phyloP scores from a whole-genome alignment of 768 basidiomycete genomes.

The Naematelia aurantialba region DNA sequence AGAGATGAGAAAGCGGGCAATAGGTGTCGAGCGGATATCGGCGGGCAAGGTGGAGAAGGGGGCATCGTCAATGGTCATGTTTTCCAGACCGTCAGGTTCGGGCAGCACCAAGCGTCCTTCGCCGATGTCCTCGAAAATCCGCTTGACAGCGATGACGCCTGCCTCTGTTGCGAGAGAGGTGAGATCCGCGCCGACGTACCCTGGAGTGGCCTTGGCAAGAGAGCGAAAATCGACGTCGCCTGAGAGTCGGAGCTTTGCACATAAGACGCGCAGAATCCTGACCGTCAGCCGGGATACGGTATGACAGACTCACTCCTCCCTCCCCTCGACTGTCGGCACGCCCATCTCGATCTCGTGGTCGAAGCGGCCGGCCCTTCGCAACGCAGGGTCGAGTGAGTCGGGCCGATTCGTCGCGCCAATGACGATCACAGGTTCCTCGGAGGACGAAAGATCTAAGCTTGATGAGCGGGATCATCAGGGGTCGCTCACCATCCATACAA shows the following conservation, averaged over 20 bases:
- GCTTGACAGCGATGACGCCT: conserved; percentile 91
- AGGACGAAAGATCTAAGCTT: conserved; percentile 74
- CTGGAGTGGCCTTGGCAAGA: conserved; percentile 89
- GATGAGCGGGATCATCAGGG: neutral
- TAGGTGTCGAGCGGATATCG: conserved; percentile 59
- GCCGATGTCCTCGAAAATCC: conserved; percentile 77
- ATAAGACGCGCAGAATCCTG: conserved; percentile 87
- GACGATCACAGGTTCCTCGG: conserved; percentile 86
- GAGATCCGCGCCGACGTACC: conserved; percentile 94
- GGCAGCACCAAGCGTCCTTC: conserved; percentile 50
- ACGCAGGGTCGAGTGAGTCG: conserved; percentile 87
- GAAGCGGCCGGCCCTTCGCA: conserved; percentile 88
- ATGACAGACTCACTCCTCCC: conserved; percentile 67
- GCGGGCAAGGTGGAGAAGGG: conserved; percentile 53
- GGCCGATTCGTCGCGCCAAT: conserved; percentile 96
- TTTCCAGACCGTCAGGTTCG: conserved; percentile 28
- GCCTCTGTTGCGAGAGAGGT: conserved; percentile 86
- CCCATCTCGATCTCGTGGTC: conserved; percentile 98
- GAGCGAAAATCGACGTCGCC: conserved; percentile 81
- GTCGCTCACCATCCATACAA: conserved; percentile 87
- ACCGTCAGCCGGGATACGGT: neutral
- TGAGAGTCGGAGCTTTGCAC: conserved; percentile 73
- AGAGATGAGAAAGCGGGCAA: conserved; percentile 81
- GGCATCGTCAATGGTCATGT: conserved; percentile 19
- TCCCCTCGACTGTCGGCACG: conserved; percentile 85